Conservation (phyloP, 495 filamentous ascomycete species). For the Lentithecium fluviatile region DNA sequence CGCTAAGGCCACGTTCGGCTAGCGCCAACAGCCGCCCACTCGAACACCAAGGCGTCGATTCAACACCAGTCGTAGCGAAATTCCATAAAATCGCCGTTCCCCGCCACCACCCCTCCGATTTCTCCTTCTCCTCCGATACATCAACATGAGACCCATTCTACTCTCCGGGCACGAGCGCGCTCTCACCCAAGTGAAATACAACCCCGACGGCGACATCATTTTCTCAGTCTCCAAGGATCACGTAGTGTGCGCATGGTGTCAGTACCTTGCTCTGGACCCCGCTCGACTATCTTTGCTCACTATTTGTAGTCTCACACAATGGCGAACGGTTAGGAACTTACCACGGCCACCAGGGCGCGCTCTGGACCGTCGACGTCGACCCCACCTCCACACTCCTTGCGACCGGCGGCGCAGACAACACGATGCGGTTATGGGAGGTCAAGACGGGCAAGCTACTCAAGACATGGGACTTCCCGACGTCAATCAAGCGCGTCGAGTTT, state of each 20-base stretch:
- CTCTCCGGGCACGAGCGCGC: slow-evolving; percentile 97
- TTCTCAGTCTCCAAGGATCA: slow-evolving; percentile 99
- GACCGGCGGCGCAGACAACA: slow-evolving; percentile 95
- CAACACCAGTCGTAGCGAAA: slow-evolving; percentile 11
- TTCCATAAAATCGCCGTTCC: slow-evolving; percentile 3
- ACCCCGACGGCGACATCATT: slow-evolving; percentile 92
- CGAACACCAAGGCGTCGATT: neutral
- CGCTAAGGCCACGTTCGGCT: no score
- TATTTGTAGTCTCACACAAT: slow-evolving; percentile 53
- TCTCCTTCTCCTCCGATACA: slow-evolving; percentile 4
- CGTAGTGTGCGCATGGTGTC: slow-evolving; percentile 54
- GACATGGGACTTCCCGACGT: slow-evolving; percentile 94
- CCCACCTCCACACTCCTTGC: slow-evolving; percentile 91
- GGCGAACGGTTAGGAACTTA: slow-evolving; percentile 74
- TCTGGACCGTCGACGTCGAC: slow-evolving; percentile 98
- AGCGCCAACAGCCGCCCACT: slow-evolving; percentile 10
- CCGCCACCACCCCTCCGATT: neutral
- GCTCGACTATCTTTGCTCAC: neutral
- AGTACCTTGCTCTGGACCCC: slow-evolving; percentile 1
- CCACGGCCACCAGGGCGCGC: slow-evolving; percentile 91
- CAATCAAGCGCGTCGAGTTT: slow-evolving; percentile 96
- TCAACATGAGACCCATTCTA: slow-evolving; percentile 86
- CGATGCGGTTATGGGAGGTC: slow-evolving; percentile 94
- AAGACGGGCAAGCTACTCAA: slow-evolving; percentile 89
- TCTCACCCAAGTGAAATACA: slow-evolving; percentile 96